Base-by-base conservation (phyloP, 73 alveolate species). In the Blepharisma stoltei region DNA sequence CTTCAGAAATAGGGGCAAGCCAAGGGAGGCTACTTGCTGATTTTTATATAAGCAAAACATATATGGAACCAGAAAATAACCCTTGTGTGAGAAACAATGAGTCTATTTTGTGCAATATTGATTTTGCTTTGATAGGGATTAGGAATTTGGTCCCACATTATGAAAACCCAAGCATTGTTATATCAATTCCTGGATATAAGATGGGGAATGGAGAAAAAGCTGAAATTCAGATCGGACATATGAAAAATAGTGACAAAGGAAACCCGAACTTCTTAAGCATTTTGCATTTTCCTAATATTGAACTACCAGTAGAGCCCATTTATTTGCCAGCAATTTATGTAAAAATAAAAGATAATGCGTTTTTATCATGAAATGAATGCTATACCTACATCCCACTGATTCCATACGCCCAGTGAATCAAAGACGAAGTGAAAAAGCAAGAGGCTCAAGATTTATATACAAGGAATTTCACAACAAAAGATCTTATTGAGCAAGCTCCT, bases 21-120 rank as follows among this genome's bases (percentile, higher is more conserved):
- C 80, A 82, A 44, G 92, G 92, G 6, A 84, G 92, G 75, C 81
- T 84, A 18, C 67, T 84, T 38, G 92, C 92, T 7, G 80, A 81
- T 66, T 84, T 84, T 84, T 69, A 71, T 53, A 55, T 84, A 9
- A 52, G 76, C 50, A 50, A 68, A 23, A 86, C 54, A 5, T 81
- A 84, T 8, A 52, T 54, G 45, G 60, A 68, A 23, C 70, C 55
- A 5, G 49, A 37, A 23, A 43, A 45, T 18, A 78, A 71, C 67
- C 54, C 44, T 21, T 9, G 18, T 60, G 55, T 18, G 46, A 76
- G 20, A 80, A 69, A 25, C 27, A 67, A 20, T 23, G 67, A 27
- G 48, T 69, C n/a, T 47, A 81, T 37, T 54, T 54, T 45, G 68
- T 84, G 54, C 48, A 23, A 76, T 38, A 71, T 81, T 27, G 23